Base-by-base conservation (phyloP, 805 yeast species). In the Candida hispaniensis region DNA sequence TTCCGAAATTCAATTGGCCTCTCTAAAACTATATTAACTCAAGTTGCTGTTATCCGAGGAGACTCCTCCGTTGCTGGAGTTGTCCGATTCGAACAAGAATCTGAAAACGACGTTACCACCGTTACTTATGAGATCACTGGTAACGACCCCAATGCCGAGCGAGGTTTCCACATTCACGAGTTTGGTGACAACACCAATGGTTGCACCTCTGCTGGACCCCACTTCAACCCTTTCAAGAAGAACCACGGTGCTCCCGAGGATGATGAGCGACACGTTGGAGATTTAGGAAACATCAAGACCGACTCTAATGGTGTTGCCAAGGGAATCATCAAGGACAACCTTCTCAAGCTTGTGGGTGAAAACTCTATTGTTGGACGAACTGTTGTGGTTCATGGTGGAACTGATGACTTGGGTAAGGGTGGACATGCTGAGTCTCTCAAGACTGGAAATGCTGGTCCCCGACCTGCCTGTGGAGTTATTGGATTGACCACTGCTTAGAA, bases 161-260 rank as follows among this genome's bases (percentile, higher is more conserved):
- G 94, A 64, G 98, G 98, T 36, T 88, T 91, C 94, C 98, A 91
- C 71, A 67, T 91, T 57, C 98, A 91, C 65, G 79, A 82, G 58
- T 91, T 91, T 55, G 98, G 98, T 67, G 98, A 91, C 69, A 83
- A 82, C 75, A 83, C 98, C 64, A 91, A 91, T 61, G 98, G 98
- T 48, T 91, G 98, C 68, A 88, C 94, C 42, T 81, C 95, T 47
- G 95, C 96, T 38, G 96, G 96, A 58, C 94, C 94, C 42, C 96
- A 86, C 67, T 86, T 82, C 75, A 77, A 86, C 71, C 96, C 95
- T 47, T 80, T 80, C 59, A 68, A 71, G 45, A 79, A 79, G 69
- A 72, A 72, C 47, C 96, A 85, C 60, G 96, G 96, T 67, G 85
- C 86, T 39, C 94, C 94, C 62, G 73, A 72, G 51, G 93, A 79